Base-by-base conservation (phyloP, 75 land plant species). In the Adiantum capillusveneris region DNA sequence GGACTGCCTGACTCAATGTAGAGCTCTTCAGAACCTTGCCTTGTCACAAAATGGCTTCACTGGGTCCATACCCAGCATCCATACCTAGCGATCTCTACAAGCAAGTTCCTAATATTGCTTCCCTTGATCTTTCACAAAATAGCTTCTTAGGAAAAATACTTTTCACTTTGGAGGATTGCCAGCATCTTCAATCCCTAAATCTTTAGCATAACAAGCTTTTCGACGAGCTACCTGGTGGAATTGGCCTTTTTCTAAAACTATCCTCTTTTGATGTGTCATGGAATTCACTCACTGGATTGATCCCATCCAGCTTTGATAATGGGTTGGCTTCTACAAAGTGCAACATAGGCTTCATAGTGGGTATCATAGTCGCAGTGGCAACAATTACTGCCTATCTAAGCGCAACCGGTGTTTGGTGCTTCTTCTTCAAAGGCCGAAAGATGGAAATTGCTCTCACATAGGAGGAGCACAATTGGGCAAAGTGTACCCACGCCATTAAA, bases 71-170 rank as follows among this genome's bases (percentile, higher is more conserved):
- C 88, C 92, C 14, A 52, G 74, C 31, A 69, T 91, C 13, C 74
- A 79, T 30, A 17, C 60, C 0, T 34, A 60, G 6, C 17, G 84
- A 25, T 60, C 62, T 1, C 81, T 34, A 52, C 57, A 79, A 13
- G 79, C 81, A 1, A 31, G 25, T 5, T 70, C n/a, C n/a, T n/a
- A n/a, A n/a, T n/a, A n/a, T n/a, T n/a, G n/a, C n/a, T n/a, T n/a
- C n/a, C n/a, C n/a, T 91, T 2, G 84, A 91, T 48, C 84, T 91
- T 31, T 87, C 88, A 0, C 53, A 41, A 0, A 91, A 91, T 68
- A 48, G 65, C 17, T 70, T 91, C 39, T 59, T 78, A 0, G 97
- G 92, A 0, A n/a, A 50, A 30, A 84, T 91, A n/a, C 97, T 93
- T 0, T 19, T 0, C 0, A 31, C 43, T 18, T 63, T 91, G 0